phyloP scores from a whole-genome alignment of 2,329 filamentous ascomycete genomes.

The Fusarium armeniacum region DNA sequence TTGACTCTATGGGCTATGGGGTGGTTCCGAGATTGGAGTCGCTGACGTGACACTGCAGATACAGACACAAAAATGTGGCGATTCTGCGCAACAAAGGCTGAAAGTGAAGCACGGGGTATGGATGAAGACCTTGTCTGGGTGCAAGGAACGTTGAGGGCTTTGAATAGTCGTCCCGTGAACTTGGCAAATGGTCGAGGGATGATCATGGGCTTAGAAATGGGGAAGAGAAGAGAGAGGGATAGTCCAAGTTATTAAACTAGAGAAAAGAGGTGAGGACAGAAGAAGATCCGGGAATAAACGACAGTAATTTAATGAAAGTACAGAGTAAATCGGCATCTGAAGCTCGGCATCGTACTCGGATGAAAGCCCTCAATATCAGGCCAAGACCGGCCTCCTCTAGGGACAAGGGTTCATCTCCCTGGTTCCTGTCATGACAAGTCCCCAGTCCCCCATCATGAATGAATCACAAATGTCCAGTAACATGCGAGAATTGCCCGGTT shows the following conservation, averaged over 20 bases:
- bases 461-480: conserved; percentile 28
- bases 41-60: conserved; percentile 9
- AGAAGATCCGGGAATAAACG: conserved; percentile 27
- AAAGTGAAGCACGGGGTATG: conserved; percentile 13
- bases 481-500: background rate
- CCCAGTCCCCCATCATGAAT: conserved; percentile 27
- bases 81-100: conserved; percentile 17
- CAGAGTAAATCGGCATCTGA: conserved; percentile 17
- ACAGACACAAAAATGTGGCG: conserved; percentile 16
- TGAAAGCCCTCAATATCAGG: conserved; percentile 35
- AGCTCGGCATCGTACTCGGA: conserved; percentile 31
- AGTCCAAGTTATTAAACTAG: conserved; percentile 2
- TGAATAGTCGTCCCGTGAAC: conserved; percentile 32
- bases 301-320: conserved; percentile 24
- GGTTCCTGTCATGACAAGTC: conserved; percentile 15
- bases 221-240: conserved; percentile 11
- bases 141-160: conserved; percentile 21
- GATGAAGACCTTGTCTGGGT: conserved; percentile 21
- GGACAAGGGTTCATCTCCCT: conserved; percentile 18
- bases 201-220: conserved; percentile 42
- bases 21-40: conserved; percentile 17
- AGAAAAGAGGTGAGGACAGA: background rate
- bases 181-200: conserved; percentile 31
- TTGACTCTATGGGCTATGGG: conserved; percentile 20
- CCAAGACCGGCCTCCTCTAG: conserved; percentile 17